Evolutionary conservation across 345 rosid genomes (phyloP), one percentile per base, ranked within the genome.

Genomic region (Euphorbia pulcherrima): DNA sequence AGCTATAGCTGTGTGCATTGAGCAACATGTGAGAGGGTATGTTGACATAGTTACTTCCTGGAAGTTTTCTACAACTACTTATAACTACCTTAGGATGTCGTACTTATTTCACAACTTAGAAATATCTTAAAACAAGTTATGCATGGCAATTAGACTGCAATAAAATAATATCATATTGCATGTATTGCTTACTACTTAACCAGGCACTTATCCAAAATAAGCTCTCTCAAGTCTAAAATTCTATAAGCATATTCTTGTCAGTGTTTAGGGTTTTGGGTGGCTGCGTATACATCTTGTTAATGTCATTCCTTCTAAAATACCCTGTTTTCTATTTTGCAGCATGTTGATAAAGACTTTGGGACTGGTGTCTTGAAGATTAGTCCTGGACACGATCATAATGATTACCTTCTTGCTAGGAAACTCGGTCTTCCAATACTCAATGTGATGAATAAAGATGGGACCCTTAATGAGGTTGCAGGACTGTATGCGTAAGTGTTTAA

Each of bases 301-400:
- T 24, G 40, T 41, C n/a, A 14, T 55, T 37, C 26, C 62, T 62
- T n/a, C 41, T 30, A 56, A 35, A 64, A 46, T 71, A 64, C 55
- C 56, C 63, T 12, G 41, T 26, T 50, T 59, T 37, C 62, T 65
- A 53, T 77, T 62, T 71, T 72, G 79, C 86, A 93, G 98, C 79
- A 85, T 79, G 98, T 93, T 73, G 98, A 93, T 80, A 90, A 88
- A 83, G 98, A 93, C 66, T 90, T 93, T 80, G 98, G 98, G 79
- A 93, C 98, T 65, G 98, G 98, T 67, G 97, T 89, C 50, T 83
- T 93, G 82, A 93, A 93, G 87, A 90, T 93, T 87, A 93, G 98
- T 73, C 98, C 98, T 30, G 98, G 97, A 59, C 98, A 93, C 69
- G 97, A 93, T 85, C 98, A 93, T 74, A 93, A 86, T 62, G 98